Base-by-base conservation (phyloP, 2,329 filamentous ascomycete species). In the Neonectria sp. region DNA sequence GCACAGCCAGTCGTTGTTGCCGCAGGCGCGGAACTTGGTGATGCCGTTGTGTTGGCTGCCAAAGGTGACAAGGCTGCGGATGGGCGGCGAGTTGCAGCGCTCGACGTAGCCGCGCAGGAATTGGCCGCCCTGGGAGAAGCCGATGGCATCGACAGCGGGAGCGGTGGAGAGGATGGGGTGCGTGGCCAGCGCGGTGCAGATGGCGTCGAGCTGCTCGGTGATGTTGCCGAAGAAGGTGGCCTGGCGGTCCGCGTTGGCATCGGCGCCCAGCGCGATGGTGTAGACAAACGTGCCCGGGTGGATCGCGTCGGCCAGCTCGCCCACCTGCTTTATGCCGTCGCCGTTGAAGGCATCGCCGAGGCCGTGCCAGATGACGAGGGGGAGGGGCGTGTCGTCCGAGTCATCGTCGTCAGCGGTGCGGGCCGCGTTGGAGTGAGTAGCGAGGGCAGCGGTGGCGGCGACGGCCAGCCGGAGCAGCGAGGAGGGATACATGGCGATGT, bases 11-110 rank as follows among this genome's bases (percentile, higher is more conserved):
- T 99, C 95, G 7, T 85, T 87, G 17, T 84, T 73, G 3, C 82
- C 86, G 83, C 96, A 99, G 9, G 86, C 84, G 78, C 92, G 88
- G 83, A 98, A 98, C 79, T 93, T 88, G 33, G 89, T 85, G 80
- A 99, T 98, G 60, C 96, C 96, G 80, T 95, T 96, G 83, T 98
- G 95, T 83, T 97, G 95, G 77, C 91, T 92, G 70, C 95, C 95
- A 75, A 96, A 97, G 2, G 95, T 98, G 70, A 97, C 88, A 43
- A 98, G 88, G 78, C 89, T 95, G 71, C 90, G 88, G 13, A 97
- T 89, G 4, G 89, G 91, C 0, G 94, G 91, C 37, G 75, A 77
- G 79, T 95, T 96, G 86, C 96, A 99, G 49, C 94, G 89, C 86
- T 99, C 91, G 71, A 97, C 86, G 79, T 97, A 95, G 27, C 88